Base-by-base conservation (phyloP, 495 filamentous ascomycete species). In the Neurospora sp. region DNA sequence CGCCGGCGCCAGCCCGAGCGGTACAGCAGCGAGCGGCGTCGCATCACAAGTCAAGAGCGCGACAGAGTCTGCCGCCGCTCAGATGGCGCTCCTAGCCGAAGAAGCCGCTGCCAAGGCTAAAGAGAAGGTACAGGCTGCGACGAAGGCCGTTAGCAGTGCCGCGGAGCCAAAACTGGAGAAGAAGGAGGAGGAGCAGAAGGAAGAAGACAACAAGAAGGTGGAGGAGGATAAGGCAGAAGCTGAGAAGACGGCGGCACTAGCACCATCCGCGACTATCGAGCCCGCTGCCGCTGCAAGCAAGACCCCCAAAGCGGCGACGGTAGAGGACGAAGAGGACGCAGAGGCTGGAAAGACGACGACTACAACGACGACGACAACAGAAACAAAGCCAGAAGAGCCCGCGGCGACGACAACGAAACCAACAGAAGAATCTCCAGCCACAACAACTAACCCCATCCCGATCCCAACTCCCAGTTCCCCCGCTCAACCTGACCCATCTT, bases 31-130 rank as follows among this genome's bases (percentile, higher is more conserved):
- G 8, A 76, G 65, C 71, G 14, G 40, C 31, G 70, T 73, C 71
- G 40, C 73, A 45, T 40, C 72, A 47, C 68, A 76, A 42, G 39
- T 69, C n/a, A 78, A 75, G 65, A 35, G 59, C 6, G 65, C 71
- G 27, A 69, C 59, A 40, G 38, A 75, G 39, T 76, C 73, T 31
- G 44, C 80, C 12, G 71, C 77, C 70, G 72, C 78, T 72, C 65
- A 76, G 31, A 70, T 77, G 53, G 42, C 88, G 5, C 78, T 88
- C 81, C 87, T 90, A 14, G 89, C 90, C 73, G 84, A 89, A 72
- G 90, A 93, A 76, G 92, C 91, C 16, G 92, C 91, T 1, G 81
- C 87, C 72, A 92, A 89, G 79, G 87, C 85, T 7, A 86, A 87
- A 77, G 80, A 88, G 72, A 77, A 83, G 39, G 81, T 80, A 88